Base-by-base conservation (phyloP, 2,329 filamentous ascomycete species). In the Thielaviopsis populi region DNA sequence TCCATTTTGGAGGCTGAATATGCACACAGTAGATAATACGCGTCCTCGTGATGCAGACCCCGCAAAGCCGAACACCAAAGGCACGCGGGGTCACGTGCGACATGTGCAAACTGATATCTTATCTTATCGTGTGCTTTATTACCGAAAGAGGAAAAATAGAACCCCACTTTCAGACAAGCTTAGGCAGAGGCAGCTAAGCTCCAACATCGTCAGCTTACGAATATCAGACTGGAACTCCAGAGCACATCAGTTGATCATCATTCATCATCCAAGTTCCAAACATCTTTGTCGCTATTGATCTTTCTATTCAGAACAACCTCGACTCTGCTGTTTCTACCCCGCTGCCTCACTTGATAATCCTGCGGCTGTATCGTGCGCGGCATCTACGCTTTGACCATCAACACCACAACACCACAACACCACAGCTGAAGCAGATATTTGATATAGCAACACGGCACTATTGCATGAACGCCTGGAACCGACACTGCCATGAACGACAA, bases 31-130 rank as follows among this genome's bases (percentile, higher is more conserved):
- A 27, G 46, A 22, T 19, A 10, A 46, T 24, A 27, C 53, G 53
- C 53, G 53, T 33, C 1, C n/a, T 4, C 1, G 7, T 8, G 13
- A 37, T 56, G 24, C 27, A 33, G 30, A 13, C 33, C 11, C 7
- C 3, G 24, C 33, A 40, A 40, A 40, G 37, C 22, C 4, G 19
- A 46, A 33, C 61, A 54, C 53, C 53, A 63, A 46, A n/a, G 33
- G 40, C 27, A 54, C 66, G 56, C 66, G 66, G 46, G 33, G 61
- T 66, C 66, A 67, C 54, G 62, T 67, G 66, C 33, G 13, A 6
- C 8, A 2, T 2, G 5, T 37, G 15, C 3, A 19, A 10, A 17
- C 27, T 37, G 10, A 10, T 33, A 56, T 56, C 27, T 50, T 50
- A 50, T 50, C 46, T 37, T 37, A 37, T 37, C 33, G 4, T 10